phyloP scores from a whole-genome alignment of 371 early-diverging fungal genomes.

The Mortierella sp. region DNA sequence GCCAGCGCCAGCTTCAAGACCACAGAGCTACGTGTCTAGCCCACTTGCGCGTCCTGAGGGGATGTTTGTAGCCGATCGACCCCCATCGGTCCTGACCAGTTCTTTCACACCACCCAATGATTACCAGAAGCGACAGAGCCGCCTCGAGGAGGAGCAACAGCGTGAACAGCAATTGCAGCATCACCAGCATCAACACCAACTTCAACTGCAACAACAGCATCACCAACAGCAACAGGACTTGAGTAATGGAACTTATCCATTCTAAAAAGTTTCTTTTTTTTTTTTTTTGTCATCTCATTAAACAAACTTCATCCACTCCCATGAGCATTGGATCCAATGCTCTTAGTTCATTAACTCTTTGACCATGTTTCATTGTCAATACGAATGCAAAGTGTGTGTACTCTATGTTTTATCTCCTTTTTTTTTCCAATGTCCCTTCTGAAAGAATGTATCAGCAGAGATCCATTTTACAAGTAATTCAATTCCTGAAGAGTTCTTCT shows the following conservation, averaged over 20 bases:
- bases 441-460: no score
- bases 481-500: conserved; percentile 68
- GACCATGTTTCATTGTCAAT: no score
- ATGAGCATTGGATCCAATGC: no score
- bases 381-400: no score
- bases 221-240: conserved; percentile 31
- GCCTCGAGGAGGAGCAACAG: conserved; percentile 1
- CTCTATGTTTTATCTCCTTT: no score
- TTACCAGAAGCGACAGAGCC: background rate
- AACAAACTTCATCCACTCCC: no score
- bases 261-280: no score
- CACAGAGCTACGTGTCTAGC: no score
- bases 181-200: conserved; percentile 29
- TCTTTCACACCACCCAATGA: conserved; percentile 31
- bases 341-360: no score
- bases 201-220: conserved; percentile 30
- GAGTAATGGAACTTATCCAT: conserved; percentile 25
- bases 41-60: background rate
- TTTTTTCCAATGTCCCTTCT: no score
- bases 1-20: no score
- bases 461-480: conserved; percentile 25
- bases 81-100: conserved; percentile 35
- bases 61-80: conserved; percentile 13
- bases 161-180: conserved; percentile 16
- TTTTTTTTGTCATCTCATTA: background rate